These are phyloP conservation scores for Hordeum pubiflorum DNA, from an alignment of 202 grass and related monocot genomes.

Conservation along the genomic window DNA sequence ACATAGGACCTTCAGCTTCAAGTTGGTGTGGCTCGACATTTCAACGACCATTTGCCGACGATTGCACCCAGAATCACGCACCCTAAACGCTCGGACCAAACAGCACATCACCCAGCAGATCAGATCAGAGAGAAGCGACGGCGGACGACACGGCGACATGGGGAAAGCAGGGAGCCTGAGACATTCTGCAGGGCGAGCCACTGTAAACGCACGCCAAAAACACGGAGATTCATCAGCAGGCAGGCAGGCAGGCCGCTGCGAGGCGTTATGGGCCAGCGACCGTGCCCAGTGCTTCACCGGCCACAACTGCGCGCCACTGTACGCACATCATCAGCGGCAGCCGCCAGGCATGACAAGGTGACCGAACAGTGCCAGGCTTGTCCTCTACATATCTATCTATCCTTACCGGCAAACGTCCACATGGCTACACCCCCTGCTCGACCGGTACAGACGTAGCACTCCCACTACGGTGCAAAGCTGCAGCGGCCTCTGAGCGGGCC, in stretches of 20 bases:
- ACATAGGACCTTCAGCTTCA: no score
- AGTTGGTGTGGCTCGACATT: no score
- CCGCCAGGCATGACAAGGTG: background rate
- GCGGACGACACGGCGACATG: background rate
- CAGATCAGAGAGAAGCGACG: no score
- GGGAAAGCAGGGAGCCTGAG: background rate
- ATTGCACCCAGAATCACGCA: no score
- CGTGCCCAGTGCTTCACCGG: background rate
- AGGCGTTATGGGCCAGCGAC: background rate
- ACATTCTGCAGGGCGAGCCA: background rate
- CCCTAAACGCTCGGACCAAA: no score
- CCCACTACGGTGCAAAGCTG: background rate
- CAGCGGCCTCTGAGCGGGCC: background rate
- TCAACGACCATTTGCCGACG: no score
- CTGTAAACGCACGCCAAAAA: background rate
- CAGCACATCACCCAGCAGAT: no score
- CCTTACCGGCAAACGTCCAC: background rate
- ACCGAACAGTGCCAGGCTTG: background rate
- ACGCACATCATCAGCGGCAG: background rate
- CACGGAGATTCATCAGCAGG: background rate
- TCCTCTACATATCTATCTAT: background rate
- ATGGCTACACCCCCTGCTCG: background rate
- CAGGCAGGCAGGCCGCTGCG: background rate
- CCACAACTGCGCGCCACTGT: background rate
- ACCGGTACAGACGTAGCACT: no score